phyloP scores from a whole-genome alignment of 2,329 filamentous ascomycete genomes.

The Graphiopsis chlorocephala region DNA sequence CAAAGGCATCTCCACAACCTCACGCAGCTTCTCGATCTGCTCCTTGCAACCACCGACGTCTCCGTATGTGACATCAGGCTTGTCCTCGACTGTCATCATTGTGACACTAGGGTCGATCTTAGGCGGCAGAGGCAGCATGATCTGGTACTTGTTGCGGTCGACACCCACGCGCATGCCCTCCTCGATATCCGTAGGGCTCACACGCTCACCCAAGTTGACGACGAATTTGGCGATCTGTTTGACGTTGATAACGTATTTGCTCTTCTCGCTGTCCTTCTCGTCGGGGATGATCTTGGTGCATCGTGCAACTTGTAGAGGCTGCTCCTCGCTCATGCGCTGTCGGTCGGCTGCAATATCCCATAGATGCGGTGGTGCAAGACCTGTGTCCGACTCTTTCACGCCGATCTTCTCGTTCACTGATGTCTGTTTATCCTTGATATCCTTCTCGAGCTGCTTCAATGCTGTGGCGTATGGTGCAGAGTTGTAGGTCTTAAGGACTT shows the following conservation, averaged over 20 bases:
- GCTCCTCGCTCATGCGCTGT: constrained; percentile 98
- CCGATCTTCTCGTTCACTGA: constrained; percentile 99
- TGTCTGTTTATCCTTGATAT: constrained; percentile 98
- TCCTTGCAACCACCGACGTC: constrained; percentile 99
- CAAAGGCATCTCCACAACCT: constrained; percentile 98
- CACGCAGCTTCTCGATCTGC: constrained; percentile 97
- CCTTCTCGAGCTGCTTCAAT: constrained; percentile 95
- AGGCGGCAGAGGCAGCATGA: constrained; percentile 88
- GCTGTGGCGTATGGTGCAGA: constrained; percentile 91
- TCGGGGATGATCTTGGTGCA: constrained; percentile 99
- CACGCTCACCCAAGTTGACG: constrained; percentile 92
- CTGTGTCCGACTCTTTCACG: constrained; percentile 89
- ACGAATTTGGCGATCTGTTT: constrained; percentile 99
- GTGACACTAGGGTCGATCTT: constrained; percentile 99
- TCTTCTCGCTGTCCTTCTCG: constrained; percentile 93
- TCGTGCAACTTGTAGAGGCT: constrained; percentile 92
- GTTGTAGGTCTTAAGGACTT: constrained; percentile 98
- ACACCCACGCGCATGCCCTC: constrained; percentile 98
- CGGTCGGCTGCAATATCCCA: constrained; percentile 98
- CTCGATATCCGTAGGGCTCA: constrained; percentile 97
- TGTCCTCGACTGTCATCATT: constrained; percentile 99
- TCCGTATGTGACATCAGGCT: constrained; percentile 97
- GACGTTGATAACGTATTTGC: constrained; percentile 99
- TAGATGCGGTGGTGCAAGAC: constrained; percentile 93
- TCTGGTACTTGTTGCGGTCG: constrained; percentile 98